Percentiles rank a stretch among this genome's conserved stretches.
Conservation (phyloP, 352 stramenopile genomes). For the Phytophthora pseudosyringae region DNA sequence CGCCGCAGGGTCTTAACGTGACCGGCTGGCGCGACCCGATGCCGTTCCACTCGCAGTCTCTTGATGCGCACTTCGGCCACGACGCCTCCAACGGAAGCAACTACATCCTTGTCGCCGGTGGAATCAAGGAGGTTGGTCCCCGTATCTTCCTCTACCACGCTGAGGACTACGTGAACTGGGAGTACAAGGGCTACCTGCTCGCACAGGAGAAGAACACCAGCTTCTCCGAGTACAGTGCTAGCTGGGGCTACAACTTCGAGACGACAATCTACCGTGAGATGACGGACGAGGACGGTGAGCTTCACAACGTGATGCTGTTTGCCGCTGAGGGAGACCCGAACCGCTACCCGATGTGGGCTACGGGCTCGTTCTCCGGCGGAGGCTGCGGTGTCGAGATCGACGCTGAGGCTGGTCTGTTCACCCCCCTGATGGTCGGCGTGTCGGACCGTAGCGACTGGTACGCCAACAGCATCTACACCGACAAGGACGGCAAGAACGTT, state of each 20-base stretch:
- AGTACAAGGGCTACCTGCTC: constrained; percentile 71
- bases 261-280: constrained; percentile 71
- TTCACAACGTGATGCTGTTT: constrained; percentile 73
- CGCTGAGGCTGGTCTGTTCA: constrained; percentile 46
- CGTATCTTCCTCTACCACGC: constrained; percentile 76
- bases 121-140: constrained; percentile 58
- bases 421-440: constrained; percentile 62
- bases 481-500: constrained; percentile 63
- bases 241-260: constrained; percentile 74
- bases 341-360: constrained; percentile 72
- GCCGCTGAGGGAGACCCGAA: constrained; percentile 54
- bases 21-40: constrained; percentile 72
- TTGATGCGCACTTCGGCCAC: constrained; percentile 49
- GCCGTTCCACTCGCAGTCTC: constrained; percentile 61
- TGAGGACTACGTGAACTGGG: constrained; percentile 63
- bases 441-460: constrained; percentile 75
- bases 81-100: constrained; percentile 42
- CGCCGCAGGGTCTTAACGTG: constrained; percentile 58
- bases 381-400: constrained; percentile 32
- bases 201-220: constrained; percentile 65
- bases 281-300: constrained; percentile 56
- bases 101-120: constrained; percentile 66
- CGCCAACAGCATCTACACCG: constrained; percentile 70
- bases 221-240: constrained; percentile 63
- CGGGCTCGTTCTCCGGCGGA: constrained; percentile 41